Evolutionary conservation across 306 rosid species (phyloP), one percentile per base, ranked within the genome.

Genomic region (Begonia loranthoides): DNA sequence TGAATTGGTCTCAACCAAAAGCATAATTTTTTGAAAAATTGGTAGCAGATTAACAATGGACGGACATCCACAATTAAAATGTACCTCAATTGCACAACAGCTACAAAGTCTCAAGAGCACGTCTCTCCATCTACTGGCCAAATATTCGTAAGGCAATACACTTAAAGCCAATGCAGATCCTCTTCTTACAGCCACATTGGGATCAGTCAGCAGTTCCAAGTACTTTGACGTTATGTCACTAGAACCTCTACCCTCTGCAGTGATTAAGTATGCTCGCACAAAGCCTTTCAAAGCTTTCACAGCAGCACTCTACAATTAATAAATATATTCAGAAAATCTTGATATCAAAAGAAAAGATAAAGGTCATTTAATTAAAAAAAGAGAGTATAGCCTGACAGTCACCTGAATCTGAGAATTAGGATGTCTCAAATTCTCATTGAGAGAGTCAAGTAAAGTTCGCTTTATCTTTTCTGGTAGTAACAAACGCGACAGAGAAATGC

Each of bases 391-490:
- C 46, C 59, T 48, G 70, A 40, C 21, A 62, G 56, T 62, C 58
- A 90, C 99, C 95, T 90, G 99, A 66, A 90, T 86, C 65, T 80
- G 95, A 67, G 94, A 76, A 70, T 90, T 86, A 60, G 99, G 99
- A 75, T 90, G 99, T 66, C 84, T 86, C 74, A 90, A 71, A 70
- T 90, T 90, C 67, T 90, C 99, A 58, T 78, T 90, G 21, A 82
- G 71, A 38, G 88, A 75, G 63, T 86, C 99, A 50, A 86, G 82
- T 71, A 82, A 66, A 73, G 72, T 63, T 57, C 68, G 69, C 56
- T 80, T 90, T 55, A 75, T 78, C 71, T 79, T 86, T 71, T 74
- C 92, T 21, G 85, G 48, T 45, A 85, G 78, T 39, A 75, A 66
- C 67, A 86, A 68, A 45, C 64, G 56, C 60, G 65, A 72, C 51